Percentiles rank a stretch among this genome's conserved stretches.
Conservation (phyloP, 306 rosid species). For the Lathyrus aphaca region DNA sequence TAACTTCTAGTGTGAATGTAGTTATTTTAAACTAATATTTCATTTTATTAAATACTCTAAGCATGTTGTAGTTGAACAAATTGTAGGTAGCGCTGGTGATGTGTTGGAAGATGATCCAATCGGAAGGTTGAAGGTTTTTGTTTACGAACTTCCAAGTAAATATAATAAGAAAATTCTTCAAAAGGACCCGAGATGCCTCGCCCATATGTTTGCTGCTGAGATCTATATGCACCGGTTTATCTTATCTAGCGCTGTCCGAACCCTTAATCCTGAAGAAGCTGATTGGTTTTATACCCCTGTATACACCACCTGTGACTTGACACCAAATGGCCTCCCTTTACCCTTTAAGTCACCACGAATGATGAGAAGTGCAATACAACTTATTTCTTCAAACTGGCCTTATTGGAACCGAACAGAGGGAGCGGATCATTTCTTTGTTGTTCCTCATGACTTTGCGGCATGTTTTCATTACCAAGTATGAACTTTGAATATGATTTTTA, state of each 20-base stretch:
- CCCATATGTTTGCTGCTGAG: conserved; percentile 99
- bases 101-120: conserved; percentile 97
- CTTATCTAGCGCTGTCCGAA: conserved; percentile 89
- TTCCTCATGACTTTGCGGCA: conserved; percentile 97
- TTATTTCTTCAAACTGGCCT: conserved; percentile 97
- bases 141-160: conserved; percentile 98
- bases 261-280: conserved; percentile 97
- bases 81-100: conserved; percentile 97
- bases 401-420: conserved; percentile 97
- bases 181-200: conserved; percentile 93
- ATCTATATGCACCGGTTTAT: conserved; percentile 97
- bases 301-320: conserved; percentile 93
- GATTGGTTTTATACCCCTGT: conserved; percentile 99
- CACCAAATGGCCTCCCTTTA: conserved; percentile 96
- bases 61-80: conserved; percentile 35
- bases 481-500: conserved; percentile 11
- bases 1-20: background rate
- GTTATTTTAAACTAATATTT: conserved; percentile 24
- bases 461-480: conserved; percentile 97
- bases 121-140: conserved; percentile 97
- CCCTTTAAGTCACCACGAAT: conserved; percentile 96
- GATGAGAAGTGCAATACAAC: conserved; percentile 99
- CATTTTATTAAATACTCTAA: conserved; percentile 16
- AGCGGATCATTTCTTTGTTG: conserved; percentile 94
- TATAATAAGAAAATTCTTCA: conserved; percentile 96